These are phyloP conservation scores for Phaeolepiota aurea DNA, from an alignment of 768 basidiomycete species.

Conservation along the genomic window DNA sequence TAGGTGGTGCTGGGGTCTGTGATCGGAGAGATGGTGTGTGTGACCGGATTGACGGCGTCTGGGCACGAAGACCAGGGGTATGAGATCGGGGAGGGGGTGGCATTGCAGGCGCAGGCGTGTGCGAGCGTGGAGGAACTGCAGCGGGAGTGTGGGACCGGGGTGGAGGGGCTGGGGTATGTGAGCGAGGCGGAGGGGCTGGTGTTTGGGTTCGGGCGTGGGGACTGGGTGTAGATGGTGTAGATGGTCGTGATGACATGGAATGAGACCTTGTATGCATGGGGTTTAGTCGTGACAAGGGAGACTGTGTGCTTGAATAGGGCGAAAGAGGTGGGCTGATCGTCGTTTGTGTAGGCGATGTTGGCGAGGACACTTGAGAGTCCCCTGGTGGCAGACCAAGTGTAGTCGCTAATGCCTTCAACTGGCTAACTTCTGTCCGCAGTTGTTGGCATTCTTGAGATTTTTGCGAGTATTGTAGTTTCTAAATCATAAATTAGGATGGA, in stretches of 20 bases:
- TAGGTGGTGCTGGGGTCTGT: conserved; percentile 14
- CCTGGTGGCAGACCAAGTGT: conserved; percentile 27
- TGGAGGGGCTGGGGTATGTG: conserved; percentile 19
- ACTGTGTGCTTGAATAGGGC: conserved; percentile 27
- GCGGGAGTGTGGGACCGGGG: conserved; percentile 5
- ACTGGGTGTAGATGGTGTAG: conserved; percentile 32
- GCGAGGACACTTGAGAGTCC: conserved; percentile 23
- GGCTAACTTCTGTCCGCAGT: conserved; percentile 57
- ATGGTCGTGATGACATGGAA: conserved; percentile 43
- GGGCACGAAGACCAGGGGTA: conserved; percentile 25
- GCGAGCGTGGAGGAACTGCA: conserved; percentile 20
- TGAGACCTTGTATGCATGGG: conserved; percentile 49
- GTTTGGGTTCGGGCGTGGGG: conserved; percentile 33
- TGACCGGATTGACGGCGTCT: conserved; percentile 22
- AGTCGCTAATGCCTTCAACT: conserved; percentile 39
- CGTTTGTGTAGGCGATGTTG: conserved; percentile 25
- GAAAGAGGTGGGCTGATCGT: conserved; percentile 22
- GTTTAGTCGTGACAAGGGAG: conserved; percentile 43
- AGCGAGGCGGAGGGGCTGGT: conserved; percentile 23
- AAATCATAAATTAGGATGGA: conserved; percentile 6
- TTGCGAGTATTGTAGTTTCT: conserved; percentile 56
- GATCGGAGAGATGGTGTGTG: conserved; percentile 11
- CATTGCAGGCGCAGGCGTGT: conserved; percentile 35
- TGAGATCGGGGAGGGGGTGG: conserved; percentile 25
- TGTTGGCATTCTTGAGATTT: conserved; percentile 67